A percentile compares a stretch with the other conserved stretches of the same genome.
phyloP scores from a whole-genome alignment of 495 filamentous ascomycete genomes.

The Penicillium arizonense region DNA sequence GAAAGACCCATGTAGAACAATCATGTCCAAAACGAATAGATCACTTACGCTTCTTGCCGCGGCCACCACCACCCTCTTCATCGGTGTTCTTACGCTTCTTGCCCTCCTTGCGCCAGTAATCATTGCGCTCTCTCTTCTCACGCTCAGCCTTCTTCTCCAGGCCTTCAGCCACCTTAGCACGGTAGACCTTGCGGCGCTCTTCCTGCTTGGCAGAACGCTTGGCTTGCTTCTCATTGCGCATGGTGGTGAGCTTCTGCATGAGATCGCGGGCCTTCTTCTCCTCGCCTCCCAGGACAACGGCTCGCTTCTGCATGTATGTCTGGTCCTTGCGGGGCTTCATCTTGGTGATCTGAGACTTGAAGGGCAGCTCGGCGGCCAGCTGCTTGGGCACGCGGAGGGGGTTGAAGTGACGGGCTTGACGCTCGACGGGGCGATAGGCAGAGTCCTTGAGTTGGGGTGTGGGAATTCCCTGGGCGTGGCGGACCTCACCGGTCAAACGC shows the following conservation, averaged over 20 bases:
- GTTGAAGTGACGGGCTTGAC: constrained; percentile 85
- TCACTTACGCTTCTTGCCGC: constrained; percentile 65
- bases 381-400: constrained; percentile 83
- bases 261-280: constrained; percentile 86
- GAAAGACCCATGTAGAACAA: constrained; percentile 12
- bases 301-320: constrained; percentile 93
- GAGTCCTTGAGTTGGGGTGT: constrained; percentile 79
- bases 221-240: constrained; percentile 85
- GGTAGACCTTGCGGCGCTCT: constrained; percentile 72
- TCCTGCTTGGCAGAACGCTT: constrained; percentile 82
- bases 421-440: constrained; percentile 78
- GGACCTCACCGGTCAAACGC: constrained; percentile 93
- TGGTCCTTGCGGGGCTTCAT: constrained; percentile 75
- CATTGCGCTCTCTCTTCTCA: constrained; percentile 87
- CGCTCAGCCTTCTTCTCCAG: constrained; percentile 77
- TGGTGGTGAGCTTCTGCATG: constrained; percentile 88
- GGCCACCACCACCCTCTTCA: constrained; percentile 62
- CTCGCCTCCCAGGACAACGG: constrained; percentile 78
- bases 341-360: constrained; percentile 83
- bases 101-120: constrained; percentile 93
- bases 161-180: constrained; percentile 74
- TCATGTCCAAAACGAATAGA: constrained; percentile 21
- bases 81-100: constrained; percentile 76
- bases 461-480: constrained; percentile 68
- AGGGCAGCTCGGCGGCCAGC: constrained; percentile 82